phyloP scores from a whole-genome alignment of 169 alveolate species.

The Plasmodium yoelii region DNA sequence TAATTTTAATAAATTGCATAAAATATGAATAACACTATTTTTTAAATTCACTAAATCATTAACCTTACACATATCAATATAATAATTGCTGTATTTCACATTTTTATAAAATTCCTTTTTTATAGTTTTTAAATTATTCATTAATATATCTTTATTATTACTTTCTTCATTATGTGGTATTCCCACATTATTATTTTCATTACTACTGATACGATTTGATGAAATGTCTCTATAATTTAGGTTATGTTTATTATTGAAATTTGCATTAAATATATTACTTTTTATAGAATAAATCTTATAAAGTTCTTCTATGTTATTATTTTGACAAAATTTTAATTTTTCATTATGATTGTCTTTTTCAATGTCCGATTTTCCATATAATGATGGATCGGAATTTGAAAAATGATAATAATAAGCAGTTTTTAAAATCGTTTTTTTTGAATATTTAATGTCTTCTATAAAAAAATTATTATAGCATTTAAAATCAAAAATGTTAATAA shows the following conservation, averaged over 20 bases:
- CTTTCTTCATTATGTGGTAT: background rate
- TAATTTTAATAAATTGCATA: constrained; percentile 13
- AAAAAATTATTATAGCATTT: constrained; percentile 12
- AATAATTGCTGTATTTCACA: constrained; percentile 16
- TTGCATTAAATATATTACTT: background rate
- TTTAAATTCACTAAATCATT: constrained; percentile 17
- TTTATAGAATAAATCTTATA: background rate
- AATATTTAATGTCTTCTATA: constrained; percentile 30
- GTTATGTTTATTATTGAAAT: too few species aligned
- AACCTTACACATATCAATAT: constrained; percentile 18
- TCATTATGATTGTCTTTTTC: background rate
- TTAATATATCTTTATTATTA: background rate
- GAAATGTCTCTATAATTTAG: background rate
- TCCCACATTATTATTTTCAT: background rate
- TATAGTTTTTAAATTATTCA: constrained; percentile 8
- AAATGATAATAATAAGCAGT: constrained; percentile 36
- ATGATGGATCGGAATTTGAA: background rate
- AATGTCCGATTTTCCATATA: background rate
- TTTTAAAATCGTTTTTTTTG: constrained; percentile 12
- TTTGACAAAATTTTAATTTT: background rate
- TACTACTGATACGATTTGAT: background rate
- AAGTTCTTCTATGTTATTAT: background rate
- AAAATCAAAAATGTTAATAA: constrained; percentile 37
- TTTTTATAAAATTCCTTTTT: constrained; percentile 50
- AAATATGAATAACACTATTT: constrained; percentile 37